phyloP scores from a whole-genome alignment of 1,139 yeast species.

The Zygosaccharomyces sapae region DNA sequence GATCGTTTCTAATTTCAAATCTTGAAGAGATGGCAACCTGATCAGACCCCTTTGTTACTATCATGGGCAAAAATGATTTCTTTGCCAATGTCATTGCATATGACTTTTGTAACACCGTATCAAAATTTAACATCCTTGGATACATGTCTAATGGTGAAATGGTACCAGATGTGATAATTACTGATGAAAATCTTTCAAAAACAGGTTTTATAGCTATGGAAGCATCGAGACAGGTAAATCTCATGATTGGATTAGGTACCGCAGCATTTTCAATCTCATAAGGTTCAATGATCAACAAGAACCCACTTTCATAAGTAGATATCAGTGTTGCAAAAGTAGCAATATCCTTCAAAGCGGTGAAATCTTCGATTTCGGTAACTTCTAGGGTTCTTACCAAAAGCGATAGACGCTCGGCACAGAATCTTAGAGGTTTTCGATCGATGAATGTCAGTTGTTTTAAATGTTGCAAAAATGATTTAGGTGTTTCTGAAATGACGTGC shows the following conservation, averaged over 20 bases:
- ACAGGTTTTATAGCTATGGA: conserved; percentile 97
- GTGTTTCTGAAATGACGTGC: conserved; percentile 96
- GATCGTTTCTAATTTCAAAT: conserved; percentile 95
- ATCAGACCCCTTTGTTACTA: conserved; percentile 95
- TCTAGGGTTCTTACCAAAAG: conserved; percentile 85
- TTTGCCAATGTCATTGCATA: conserved; percentile 94
- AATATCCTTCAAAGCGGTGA: conserved; percentile 86
- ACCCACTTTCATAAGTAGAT: conserved; percentile 91
- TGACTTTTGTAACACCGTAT: conserved; percentile 90
- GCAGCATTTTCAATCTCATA: conserved; percentile 96
- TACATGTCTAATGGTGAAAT: conserved; percentile 98
- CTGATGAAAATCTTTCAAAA: conserved; percentile 89
- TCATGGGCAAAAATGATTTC: conserved; percentile 88
- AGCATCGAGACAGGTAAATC: conserved; percentile 93
- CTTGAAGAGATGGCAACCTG: conserved; percentile 95
- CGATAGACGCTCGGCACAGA: conserved; percentile 87
- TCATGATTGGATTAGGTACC: conserved; percentile 94
- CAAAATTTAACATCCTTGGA: conserved; percentile 93
- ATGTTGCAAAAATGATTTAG: conserved; percentile 86
- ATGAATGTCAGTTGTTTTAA: conserved; percentile 88
- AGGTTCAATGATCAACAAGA: conserved; percentile 87
- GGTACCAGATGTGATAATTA: conserved; percentile 94
- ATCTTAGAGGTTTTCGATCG: conserved; percentile 83
- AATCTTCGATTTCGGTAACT: conserved; percentile 83
- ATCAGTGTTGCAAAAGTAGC: conserved; percentile 96